Percentiles rank a stretch among this genome's conserved stretches.
Conservation (phyloP, 2,329 filamentous ascomycete species). For the Aureobasidium sp. region DNA sequence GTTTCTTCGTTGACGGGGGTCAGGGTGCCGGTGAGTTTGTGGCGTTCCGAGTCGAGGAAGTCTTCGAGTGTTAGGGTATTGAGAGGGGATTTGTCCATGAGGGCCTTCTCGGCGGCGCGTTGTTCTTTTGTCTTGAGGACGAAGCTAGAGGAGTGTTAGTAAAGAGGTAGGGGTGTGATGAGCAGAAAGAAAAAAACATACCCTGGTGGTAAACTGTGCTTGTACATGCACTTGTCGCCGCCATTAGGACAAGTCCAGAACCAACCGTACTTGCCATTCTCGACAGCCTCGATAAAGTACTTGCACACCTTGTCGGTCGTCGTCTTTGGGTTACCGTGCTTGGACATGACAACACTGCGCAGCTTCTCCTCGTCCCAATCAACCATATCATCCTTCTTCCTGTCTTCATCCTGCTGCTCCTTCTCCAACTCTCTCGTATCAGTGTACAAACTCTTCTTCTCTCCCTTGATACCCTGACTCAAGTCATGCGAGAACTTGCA, state of each 20-base stretch:
- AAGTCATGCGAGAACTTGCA: slow-evolving; percentile 97
- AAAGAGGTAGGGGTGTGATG: neutral
- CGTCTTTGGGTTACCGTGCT: slow-evolving; percentile 94
- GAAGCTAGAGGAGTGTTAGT: slow-evolving; percentile 51
- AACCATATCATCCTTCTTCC: slow-evolving; percentile 86
- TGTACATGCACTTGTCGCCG: slow-evolving; percentile 97
- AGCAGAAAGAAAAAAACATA: slow-evolving; percentile 41
- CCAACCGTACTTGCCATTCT: slow-evolving; percentile 98
- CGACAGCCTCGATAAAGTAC: slow-evolving; percentile 92
- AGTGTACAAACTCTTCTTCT: slow-evolving; percentile 86
- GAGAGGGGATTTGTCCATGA: slow-evolving; percentile 91
- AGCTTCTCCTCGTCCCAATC: slow-evolving; percentile 98
- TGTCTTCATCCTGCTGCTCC: slow-evolving; percentile 57
- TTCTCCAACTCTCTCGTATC: slow-evolving; percentile 69
- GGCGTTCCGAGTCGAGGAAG: slow-evolving; percentile 90
- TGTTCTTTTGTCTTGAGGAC: slow-evolving; percentile 97
- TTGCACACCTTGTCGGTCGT: slow-evolving; percentile 99
- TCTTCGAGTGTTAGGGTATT: slow-evolving; percentile 94
- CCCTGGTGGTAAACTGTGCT: slow-evolving; percentile 90
- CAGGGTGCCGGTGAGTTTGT: slow-evolving; percentile 84
- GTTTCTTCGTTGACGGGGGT: slow-evolving; percentile 89
- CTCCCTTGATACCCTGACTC: slow-evolving; percentile 78
- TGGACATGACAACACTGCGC: slow-evolving; percentile 80
- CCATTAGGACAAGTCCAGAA: slow-evolving; percentile 98
- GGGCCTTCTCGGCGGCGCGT: slow-evolving; percentile 85